Percentiles rank a stretch among this genome's conserved stretches.
Evolutionary conservation across 192 early-diverging fungal species (phyloP).

Genomic region (Umbelopsis sp.): DNA sequence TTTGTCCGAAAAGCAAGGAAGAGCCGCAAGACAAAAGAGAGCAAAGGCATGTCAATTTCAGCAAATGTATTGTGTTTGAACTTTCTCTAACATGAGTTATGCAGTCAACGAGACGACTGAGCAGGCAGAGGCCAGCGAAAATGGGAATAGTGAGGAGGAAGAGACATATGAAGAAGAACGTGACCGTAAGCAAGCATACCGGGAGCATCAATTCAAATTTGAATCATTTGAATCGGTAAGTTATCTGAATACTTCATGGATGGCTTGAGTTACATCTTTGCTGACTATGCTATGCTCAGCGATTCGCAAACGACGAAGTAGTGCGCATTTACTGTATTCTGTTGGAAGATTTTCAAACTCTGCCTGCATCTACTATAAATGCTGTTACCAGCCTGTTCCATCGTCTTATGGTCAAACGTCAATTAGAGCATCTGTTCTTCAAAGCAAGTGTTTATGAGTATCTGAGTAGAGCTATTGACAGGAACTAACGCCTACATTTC

Average conservation of each 20-base stretch:
- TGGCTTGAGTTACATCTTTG: neutral
- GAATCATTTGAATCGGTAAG: slow-evolving; percentile 51
- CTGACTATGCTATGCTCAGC: slow-evolving; percentile 30
- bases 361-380: slow-evolving; percentile 56
- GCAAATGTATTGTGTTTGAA: neutral
- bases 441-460: slow-evolving; percentile 38
- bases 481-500: neutral
- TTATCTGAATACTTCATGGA: neutral
- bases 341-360: slow-evolving; percentile 53
- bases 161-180: slow-evolving; percentile 35
- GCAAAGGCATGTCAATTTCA: slow-evolving; percentile 14
- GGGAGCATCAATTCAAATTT: slow-evolving; percentile 53
- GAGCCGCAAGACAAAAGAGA: slow-evolving; percentile 35
- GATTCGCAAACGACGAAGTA: slow-evolving; percentile 56
- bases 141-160: slow-evolving; percentile 22
- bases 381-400: slow-evolving; percentile 64
- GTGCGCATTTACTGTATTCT: slow-evolving; percentile 57
- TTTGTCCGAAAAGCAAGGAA: slow-evolving; percentile 45
- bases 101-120: neutral
- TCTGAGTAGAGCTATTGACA: neutral
- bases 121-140: slow-evolving; percentile 14
- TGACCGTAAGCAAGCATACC: slow-evolving; percentile 39
- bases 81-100: neutral
- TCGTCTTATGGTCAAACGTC: slow-evolving; percentile 64
- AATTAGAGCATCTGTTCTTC: slow-evolving; percentile 59